Evolutionary conservation across 495 filamentous ascomycete genomes (phyloP).

Genomic region (Chlorociboria aeruginascens): DNA sequence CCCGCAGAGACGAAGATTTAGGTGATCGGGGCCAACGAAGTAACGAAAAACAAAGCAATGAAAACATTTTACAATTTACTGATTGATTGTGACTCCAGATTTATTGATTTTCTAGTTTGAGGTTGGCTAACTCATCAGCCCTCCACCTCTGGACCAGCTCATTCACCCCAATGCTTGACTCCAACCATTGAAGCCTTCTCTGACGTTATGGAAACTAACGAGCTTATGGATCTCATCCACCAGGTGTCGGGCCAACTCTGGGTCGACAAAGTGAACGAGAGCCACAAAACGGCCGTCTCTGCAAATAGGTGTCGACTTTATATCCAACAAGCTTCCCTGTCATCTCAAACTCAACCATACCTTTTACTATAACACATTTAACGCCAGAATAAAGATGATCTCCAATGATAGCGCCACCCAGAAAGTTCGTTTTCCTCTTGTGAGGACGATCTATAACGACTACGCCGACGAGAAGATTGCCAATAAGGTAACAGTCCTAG

Average conservation of each 20-base stretch:
- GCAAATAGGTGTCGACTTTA: slow-evolving; percentile 26
- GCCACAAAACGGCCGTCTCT: slow-evolving; percentile 20
- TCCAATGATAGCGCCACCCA: slow-evolving; percentile 24
- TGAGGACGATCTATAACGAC: slow-evolving; percentile 20
- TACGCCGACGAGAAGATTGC: slow-evolving; percentile 29
- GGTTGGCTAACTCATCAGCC: no score
- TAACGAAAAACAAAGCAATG: no score
- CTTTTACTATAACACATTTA: slow-evolving; percentile 25
- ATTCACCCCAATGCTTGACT: not conserved
- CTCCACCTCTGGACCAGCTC: not conserved
- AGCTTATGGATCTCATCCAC: not conserved
- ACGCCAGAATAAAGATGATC: slow-evolving; percentile 22
- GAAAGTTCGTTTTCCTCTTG: slow-evolving; percentile 29
- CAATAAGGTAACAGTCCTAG: slow-evolving; percentile 30
- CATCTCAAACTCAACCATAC: slow-evolving; percentile 18
- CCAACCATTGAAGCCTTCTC: not conserved
- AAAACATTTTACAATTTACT: no score
- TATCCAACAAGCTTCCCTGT: slow-evolving; percentile 26
- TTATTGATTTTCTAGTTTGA: not conserved
- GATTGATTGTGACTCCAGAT: no score
- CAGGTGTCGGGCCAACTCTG: slow-evolving; percentile 9
- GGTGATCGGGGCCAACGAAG: not conserved
- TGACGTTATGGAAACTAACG: not conserved
- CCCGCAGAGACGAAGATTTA: slow-evolving; percentile 25
- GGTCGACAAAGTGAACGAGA: slow-evolving; percentile 25